phyloP scores from a whole-genome alignment of 306 rosid species.

The Phaseolus lunatus region DNA sequence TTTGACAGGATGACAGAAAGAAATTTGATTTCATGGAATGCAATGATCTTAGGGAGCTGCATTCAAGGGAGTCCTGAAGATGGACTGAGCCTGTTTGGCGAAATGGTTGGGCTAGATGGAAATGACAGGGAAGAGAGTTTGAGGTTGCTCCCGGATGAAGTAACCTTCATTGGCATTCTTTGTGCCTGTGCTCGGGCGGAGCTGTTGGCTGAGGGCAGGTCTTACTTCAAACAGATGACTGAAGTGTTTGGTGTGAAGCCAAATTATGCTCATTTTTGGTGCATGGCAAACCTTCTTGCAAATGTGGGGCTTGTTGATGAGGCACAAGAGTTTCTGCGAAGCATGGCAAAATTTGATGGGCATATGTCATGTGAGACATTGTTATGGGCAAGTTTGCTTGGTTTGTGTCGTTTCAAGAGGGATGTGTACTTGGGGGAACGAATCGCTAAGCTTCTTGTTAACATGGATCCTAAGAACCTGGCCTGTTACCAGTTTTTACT shows the following conservation, averaged over 20 bases:
- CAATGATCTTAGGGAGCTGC: conserved; percentile 78
- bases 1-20: conserved; percentile 54
- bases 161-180: conserved; percentile 69
- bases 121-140: conserved; percentile 29
- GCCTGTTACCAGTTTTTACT: conserved; percentile 64
- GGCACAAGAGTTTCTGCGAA: conserved; percentile 62
- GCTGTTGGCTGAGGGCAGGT: conserved; percentile 58
- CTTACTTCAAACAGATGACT: conserved; percentile 65
- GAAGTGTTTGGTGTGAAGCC: conserved; percentile 59
- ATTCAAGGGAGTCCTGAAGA: conserved; percentile 68
- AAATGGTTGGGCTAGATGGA: conserved; percentile 53
- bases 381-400: conserved; percentile 65
- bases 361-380: conserved; percentile 52
- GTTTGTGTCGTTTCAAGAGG: conserved; percentile 62
- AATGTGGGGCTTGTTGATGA: conserved; percentile 53
- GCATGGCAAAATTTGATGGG: conserved; percentile 51
- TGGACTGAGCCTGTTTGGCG: conserved; percentile 62
- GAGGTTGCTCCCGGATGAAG: conserved; percentile 64
- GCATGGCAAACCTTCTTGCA: conserved; percentile 72
- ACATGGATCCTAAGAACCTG: conserved; percentile 65
- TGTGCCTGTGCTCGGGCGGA: conserved; percentile 82
- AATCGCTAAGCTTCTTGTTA: conserved; percentile 62
- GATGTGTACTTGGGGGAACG: conserved; percentile 64
- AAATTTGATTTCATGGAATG: conserved; percentile 76
- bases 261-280: conserved; percentile 81